phyloP scores from a whole-genome alignment of 108 stramenopile species.

The Fistulifera solaris region DNA sequence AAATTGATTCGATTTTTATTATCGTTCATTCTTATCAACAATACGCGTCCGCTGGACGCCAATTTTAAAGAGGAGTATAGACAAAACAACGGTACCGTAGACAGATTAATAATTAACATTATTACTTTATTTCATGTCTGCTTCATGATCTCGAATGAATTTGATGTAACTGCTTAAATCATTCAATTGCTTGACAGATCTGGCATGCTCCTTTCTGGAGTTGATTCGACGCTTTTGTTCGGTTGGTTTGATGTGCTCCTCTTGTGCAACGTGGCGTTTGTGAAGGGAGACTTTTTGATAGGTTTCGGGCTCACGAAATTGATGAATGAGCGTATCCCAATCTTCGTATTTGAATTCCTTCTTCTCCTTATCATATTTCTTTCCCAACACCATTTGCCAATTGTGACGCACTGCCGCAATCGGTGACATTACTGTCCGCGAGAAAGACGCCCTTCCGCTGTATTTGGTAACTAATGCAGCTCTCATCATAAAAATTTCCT shows the following conservation, averaged over 20 bases:
- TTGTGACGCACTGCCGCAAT: neutral
- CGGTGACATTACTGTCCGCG: too few relatives aligned
- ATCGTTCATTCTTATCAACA: too few relatives aligned
- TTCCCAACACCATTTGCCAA: constrained; percentile 1
- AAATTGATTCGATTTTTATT: too few relatives aligned
- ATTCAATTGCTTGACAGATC: constrained; percentile 5
- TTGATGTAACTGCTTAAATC: constrained; percentile 7
- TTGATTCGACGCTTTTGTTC: constrained; percentile 3
- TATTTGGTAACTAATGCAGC: too few relatives aligned
- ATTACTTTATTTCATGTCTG: too few relatives aligned
- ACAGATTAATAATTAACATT: too few relatives aligned
- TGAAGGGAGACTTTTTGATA: neutral
- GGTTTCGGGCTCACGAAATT: neutral
- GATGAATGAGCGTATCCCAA: neutral
- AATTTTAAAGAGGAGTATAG: too few relatives aligned
- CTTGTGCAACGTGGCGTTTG: neutral
- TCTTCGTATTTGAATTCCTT: neutral
- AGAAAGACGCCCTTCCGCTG: too few relatives aligned
- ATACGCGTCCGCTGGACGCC: too few relatives aligned
- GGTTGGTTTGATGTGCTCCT: constrained; percentile 7
- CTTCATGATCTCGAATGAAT: neutral
- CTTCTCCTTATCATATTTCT: neutral
- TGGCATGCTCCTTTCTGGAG: neutral
- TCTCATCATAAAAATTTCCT: too few relatives aligned
- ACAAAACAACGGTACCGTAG: too few relatives aligned